phyloP scores from a whole-genome alignment of 495 filamentous ascomycete species.

The Daldinia concentrica region DNA sequence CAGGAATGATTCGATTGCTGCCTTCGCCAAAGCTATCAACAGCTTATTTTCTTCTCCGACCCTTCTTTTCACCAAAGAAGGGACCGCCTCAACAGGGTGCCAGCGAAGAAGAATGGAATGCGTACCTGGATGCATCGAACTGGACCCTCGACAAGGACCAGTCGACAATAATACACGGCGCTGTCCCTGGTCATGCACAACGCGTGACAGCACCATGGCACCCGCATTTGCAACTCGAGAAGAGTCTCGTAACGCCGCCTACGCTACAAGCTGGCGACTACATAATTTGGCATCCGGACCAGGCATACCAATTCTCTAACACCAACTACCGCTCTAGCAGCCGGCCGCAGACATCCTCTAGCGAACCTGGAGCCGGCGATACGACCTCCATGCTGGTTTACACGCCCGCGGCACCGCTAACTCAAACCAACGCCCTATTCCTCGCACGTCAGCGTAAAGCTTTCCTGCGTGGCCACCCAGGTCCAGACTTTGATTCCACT shows the following conservation, averaged over 20 bases:
- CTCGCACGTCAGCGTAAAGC: slow-evolving; percentile 79
- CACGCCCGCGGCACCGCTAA: slow-evolving; percentile 84
- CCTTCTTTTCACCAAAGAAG: slow-evolving; percentile 76
- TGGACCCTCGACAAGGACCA: slow-evolving; percentile 62
- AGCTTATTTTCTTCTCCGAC: slow-evolving; percentile 85
- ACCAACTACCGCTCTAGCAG: slow-evolving; percentile 52
- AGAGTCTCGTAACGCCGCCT: slow-evolving; percentile 82
- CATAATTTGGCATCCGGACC: slow-evolving; percentile 92
- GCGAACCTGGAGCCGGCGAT: slow-evolving; percentile 9
- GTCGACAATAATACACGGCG: slow-evolving; percentile 76
- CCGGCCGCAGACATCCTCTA: slow-evolving; percentile 48
- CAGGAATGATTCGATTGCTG: slow-evolving; percentile 85
- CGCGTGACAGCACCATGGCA: slow-evolving; percentile 80
- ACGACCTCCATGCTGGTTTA: slow-evolving; percentile 69
- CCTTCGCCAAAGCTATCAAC: slow-evolving; percentile 83
- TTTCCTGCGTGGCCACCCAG: slow-evolving; percentile 69
- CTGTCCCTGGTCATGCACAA: slow-evolving; percentile 80
- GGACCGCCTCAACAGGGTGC: slow-evolving; percentile 50
- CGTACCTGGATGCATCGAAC: slow-evolving; percentile 66
- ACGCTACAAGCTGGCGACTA: slow-evolving; percentile 84
- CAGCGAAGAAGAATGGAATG: slow-evolving; percentile 51
- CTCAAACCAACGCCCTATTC: slow-evolving; percentile 78
- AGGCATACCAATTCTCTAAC: slow-evolving; percentile 58
- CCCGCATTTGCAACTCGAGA: slow-evolving; percentile 77
- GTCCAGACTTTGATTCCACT: slow-evolving; percentile 74